A percentile compares a stretch with the other conserved stretches of the same genome.
Conservation (phyloP, 164 flowering plant genomes). For the Taxillus chinensis region DNA sequence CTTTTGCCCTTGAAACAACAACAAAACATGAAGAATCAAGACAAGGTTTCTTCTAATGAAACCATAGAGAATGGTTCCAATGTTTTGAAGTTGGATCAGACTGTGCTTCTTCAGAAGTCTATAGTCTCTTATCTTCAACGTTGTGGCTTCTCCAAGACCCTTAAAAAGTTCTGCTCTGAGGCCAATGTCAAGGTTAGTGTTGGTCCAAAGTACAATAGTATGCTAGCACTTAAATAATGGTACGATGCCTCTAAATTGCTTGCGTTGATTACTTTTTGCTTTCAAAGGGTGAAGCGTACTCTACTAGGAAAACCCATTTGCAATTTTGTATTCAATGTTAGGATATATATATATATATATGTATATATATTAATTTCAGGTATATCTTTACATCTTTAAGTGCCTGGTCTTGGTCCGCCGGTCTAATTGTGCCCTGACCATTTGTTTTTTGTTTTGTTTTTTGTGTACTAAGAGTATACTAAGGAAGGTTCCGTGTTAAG, state of each 20-base stretch:
- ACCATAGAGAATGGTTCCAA: conserved; percentile 6
- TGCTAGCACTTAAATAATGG: background rate
- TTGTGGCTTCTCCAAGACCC: conserved; percentile 46
- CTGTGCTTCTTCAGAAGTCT: conserved; percentile 26
- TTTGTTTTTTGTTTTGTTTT: too few species aligned
- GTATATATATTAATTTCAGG: too few species aligned
- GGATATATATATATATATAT: too few species aligned
- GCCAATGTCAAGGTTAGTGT: conserved; percentile 27
- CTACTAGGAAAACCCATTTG: too few species aligned
- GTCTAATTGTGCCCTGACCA: too few species aligned
- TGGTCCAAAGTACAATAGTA: too few species aligned
- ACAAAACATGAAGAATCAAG: conserved; percentile 7
- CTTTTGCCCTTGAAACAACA: conserved; percentile 16
- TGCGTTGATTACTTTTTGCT: background rate
- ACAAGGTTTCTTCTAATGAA: conserved; percentile 1
- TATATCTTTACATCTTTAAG: too few species aligned
- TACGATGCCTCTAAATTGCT: background rate
- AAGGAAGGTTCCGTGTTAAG: too few species aligned
- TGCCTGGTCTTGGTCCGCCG: too few species aligned
- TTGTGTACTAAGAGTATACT: too few species aligned
- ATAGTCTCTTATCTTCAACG: conserved; percentile 34
- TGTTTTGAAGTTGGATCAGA: conserved; percentile 8
- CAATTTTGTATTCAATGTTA: too few species aligned
- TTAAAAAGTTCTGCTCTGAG: conserved; percentile 44
- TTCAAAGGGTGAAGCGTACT: too few species aligned